Base-by-base conservation (phyloP, 192 early-diverging fungal genomes). In the Dissophora ornata region DNA sequence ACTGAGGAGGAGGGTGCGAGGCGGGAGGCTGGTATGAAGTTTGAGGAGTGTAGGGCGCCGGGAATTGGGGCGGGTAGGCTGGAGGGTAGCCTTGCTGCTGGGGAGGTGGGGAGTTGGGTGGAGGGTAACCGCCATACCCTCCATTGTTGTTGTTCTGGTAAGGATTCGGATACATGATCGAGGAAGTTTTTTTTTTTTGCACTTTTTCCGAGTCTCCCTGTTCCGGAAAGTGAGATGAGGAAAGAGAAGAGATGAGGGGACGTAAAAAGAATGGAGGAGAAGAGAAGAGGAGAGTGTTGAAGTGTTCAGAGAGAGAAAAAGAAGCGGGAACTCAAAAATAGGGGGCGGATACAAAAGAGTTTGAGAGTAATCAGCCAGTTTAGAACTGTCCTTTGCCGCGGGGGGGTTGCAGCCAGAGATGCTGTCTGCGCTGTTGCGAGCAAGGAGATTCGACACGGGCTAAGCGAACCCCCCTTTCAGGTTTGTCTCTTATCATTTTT, bases 161-260 rank as follows among this genome's bases (percentile, higher is more conserved):
- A 5, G 71, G 71, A 40, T 74, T 74, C 62, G 71, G 62, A 57
- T 74, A 75, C 71, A 73, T 69, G 26, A 10, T 48, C 6, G 44
- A n/a, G n/a, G n/a, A n/a, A n/a, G n/a, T n/a, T n/a, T n/a, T n/a
- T n/a, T n/a, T n/a, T n/a, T n/a, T n/a, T n/a, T n/a, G n/a, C n/a
- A n/a, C n/a, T n/a, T n/a, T n/a, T n/a, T n/a, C n/a, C n/a, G n/a
- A n/a, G 15, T 1, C 15, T 12, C 7, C 52, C 52, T 62, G 40
- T 62, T 21, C 47, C 25, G 10, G 7, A 1, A 11, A 2, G 24
- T 7, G 22, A 29, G 48, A 21, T 24, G 30, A 28, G 33, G 49
- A 53, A 33, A 28, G 38, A 25, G 47, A 24, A 30, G 34, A 29
- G 15, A 28, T 26, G 33, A 18, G 11, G 25, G 30, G 38, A 28